Evolutionary conservation across 345 rosid species (phyloP), one percentile per base, ranked within the genome.

Genomic region (Linum tenue): DNA sequence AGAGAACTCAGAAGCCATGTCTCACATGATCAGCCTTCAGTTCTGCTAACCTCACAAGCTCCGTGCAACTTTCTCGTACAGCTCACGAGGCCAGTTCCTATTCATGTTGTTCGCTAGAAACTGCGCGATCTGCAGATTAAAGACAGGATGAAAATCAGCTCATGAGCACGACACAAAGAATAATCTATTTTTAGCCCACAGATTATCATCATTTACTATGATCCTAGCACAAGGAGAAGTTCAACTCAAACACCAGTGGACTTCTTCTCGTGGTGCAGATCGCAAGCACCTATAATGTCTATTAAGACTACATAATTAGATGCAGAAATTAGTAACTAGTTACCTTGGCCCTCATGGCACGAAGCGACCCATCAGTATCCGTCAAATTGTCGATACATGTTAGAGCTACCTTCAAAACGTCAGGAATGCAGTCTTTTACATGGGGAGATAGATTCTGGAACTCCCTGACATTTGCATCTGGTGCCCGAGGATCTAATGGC

Each of bases 321-420:
- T 22, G 31, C 5, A 4, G 44, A 41, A 41, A 41, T 41, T 41
- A 41, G 44, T 41, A 48, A 48, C 14, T 6, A 9, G 53, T 48
- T 83, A 82, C 99, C 97, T 95, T 95, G 64, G 96, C 81, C 74
- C 88, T 89, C 92, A 95, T 78, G 65, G 90, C 90, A 17, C 88
- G 95, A 59, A 95, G 85, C 1, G 96, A 83, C 61, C 96, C 97
- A 75, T 95, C 97, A 43, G 94, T 68, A 73, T 91, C 97, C 7
- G 92, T 61, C 63, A 89, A 95, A 71, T 84, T 87, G 71, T 91
- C 99, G 70, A 91, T 74, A 76, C 96, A 89, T 39, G 86, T 85
- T 15, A 95, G 76, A 39, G 97, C 85, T 60, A 87, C 88, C 75
- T 79, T 91, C 76, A 95, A 77, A 64, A 95, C 80, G 73, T 88